A percentile compares a stretch with the other conserved stretches of the same genome.
Evolutionary conservation across 805 yeast genomes (phyloP).

Genomic region (Yamadazyma ubonensis): DNA sequence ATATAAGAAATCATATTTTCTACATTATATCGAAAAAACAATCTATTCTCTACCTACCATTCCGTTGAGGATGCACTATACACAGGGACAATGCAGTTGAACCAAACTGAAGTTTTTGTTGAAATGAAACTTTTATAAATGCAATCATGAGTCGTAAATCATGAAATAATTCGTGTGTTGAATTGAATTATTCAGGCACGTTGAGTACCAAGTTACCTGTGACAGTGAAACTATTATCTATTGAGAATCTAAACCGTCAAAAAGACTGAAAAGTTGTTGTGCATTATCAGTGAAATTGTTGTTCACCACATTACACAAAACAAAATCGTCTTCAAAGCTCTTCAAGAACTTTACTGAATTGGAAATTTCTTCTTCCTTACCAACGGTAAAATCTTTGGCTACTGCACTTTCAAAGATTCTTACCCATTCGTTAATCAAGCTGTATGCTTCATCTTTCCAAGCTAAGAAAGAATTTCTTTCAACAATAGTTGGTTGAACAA

Average conservation of each 20-base stretch:
- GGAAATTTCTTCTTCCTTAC: constrained; percentile 27
- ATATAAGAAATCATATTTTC: not conserved
- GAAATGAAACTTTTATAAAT: constrained; percentile 25
- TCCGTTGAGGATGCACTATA: constrained; percentile 52
- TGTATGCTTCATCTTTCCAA: constrained; percentile 94
- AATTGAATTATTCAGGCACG: constrained; percentile 29
- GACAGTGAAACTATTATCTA: constrained; percentile 12
- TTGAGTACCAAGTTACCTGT: constrained; percentile 30
- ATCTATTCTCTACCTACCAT: constrained; percentile 22
- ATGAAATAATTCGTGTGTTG: constrained; percentile 21
- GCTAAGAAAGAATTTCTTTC: constrained; percentile 90
- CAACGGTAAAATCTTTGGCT: constrained; percentile 27
- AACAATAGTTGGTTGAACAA: constrained; percentile 93
- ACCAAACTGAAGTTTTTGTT: constrained; percentile 24
- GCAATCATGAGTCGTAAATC: constrained; percentile 12
- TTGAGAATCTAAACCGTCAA: constrained; percentile 28
- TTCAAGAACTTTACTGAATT: constrained; percentile 43
- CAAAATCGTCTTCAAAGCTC: constrained; percentile 55
- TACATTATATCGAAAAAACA: not conserved
- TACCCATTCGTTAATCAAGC: constrained; percentile 81
- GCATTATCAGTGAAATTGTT: constrained; percentile 67
- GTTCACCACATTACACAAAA: constrained; percentile 85
- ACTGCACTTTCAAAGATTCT: constrained; percentile 44
- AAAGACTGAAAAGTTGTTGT: constrained; percentile 55
- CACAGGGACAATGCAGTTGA: too few species aligned